Evolutionary conservation across 768 basidiomycete species (phyloP).

Genomic region (Naganishia kalamii): DNA sequence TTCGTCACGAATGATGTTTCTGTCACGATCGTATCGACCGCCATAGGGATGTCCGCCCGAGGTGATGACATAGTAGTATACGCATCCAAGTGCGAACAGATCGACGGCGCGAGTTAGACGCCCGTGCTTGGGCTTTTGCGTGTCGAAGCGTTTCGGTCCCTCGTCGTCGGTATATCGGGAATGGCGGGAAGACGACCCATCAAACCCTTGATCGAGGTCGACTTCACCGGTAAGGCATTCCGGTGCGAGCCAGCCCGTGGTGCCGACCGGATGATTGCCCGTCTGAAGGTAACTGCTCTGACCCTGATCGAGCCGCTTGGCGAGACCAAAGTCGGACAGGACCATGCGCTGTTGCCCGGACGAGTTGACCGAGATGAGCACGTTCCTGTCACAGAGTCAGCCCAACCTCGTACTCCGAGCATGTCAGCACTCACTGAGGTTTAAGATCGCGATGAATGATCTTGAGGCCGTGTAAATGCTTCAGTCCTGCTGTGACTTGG

Average conservation of each 20-base stretch:
- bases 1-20: conserved; percentile 72
- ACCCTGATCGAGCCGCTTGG: conserved; percentile 88
- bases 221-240: conserved; percentile 93
- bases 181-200: conserved; percentile 43
- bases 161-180: conserved; percentile 33
- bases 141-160: conserved; percentile 53
- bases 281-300: conserved; percentile 96
- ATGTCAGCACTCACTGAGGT: conserved; percentile 58
- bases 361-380: conserved; percentile 71
- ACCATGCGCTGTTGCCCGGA: conserved; percentile 48
- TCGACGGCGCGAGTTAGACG: conserved; percentile 91
- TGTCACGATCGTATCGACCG: conserved; percentile 83
- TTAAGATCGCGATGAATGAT: conserved; percentile 98
- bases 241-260: conserved; percentile 94
- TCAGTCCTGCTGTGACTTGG: conserved; percentile 79
- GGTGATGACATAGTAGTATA: conserved; percentile 88
- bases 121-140: conserved; percentile 51
- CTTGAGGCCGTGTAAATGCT: conserved; percentile 86
- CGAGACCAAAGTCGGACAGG: conserved; percentile 87
- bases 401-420: not conserved
- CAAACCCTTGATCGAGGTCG: conserved; percentile 69
- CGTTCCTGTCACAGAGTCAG: conserved; percentile 53
- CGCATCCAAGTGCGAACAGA: conserved; percentile 89
- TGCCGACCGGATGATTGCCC: conserved; percentile 76
- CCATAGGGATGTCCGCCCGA: conserved; percentile 90